Conservation (phyloP, 306 rosid genomes). For the Begonia peltatifolia region DNA sequence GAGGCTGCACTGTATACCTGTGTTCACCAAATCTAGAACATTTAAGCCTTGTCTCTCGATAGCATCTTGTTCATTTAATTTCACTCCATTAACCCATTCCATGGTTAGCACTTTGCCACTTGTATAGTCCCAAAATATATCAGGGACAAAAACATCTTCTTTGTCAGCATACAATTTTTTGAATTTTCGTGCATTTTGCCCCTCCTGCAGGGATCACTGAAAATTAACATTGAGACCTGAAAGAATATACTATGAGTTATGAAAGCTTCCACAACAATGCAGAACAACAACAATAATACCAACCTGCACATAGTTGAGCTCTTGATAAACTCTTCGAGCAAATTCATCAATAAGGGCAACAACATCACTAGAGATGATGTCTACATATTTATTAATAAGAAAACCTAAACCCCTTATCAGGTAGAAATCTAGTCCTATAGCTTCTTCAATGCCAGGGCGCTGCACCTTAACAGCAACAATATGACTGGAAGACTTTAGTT, state of each 20-base stretch:
- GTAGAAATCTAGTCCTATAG: conserved; percentile 87
- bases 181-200: conserved; percentile 78
- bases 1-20: conserved; percentile 90
- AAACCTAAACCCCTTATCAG: conserved; percentile 63
- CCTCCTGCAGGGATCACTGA: conserved; percentile 96
- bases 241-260: conserved; percentile 15
- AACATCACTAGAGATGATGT: conserved; percentile 63
- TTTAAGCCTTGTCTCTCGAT: conserved; percentile 83
- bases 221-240: conserved; percentile 70
- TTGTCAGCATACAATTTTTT: conserved; percentile 88
- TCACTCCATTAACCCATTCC: conserved; percentile 95
- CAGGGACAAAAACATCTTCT: conserved; percentile 74
- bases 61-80: conserved; percentile 78
- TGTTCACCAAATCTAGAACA: conserved; percentile 68
- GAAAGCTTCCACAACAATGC: not conserved
- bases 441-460: conserved; percentile 86
- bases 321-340: conserved; percentile 85
- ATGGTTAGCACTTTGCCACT: conserved; percentile 76
- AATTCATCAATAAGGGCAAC: conserved; percentile 86
- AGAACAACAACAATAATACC: conserved; percentile 13
- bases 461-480: conserved; percentile 89
- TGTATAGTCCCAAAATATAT: conserved; percentile 87
- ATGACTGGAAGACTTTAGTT: conserved; percentile 46
- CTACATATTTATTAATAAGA: conserved; percentile 70
- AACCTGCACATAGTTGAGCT: conserved; percentile 97